Base-by-base conservation (phyloP, 352 stramenopile genomes). In the Phytophthora europaea region DNA sequence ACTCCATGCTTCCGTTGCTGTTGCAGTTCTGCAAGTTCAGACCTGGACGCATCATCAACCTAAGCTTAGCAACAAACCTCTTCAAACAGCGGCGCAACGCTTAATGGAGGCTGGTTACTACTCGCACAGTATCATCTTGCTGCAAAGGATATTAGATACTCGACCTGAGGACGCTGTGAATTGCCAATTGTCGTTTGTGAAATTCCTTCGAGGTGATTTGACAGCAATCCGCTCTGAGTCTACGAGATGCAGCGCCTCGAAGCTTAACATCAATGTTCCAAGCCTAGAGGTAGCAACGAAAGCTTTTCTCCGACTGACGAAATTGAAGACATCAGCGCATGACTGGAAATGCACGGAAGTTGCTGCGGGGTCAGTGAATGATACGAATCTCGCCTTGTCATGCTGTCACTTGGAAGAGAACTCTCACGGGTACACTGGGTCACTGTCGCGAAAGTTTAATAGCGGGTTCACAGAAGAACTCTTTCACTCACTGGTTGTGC, bases 401-500 rank as follows among this genome's bases (percentile, higher is more conserved):
- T 70, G 61, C 34, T 78, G 67, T 9, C 56, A 36, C 33, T 56
- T 59, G 20, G 20, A 20, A 22, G 45, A 57, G 61, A 4, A 62
- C 4, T 20, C 18, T 9, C 34, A 8, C 26, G 45, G 13, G 22
- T 10, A 0, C n/a, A 31, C 34, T 20, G 56, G 56, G 31, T 59
- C 28, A 48, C 9, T 18, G 45, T 67, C 10, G 16, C 60, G 54
- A 1, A 45, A 60, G 7, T 91, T 83, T 52, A 75, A 61, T n/a
- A 89, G 75, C 45, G 22, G 50, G 8, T 88, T 89, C 48, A 73
- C 80, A 13, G 65, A 82, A 45, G 81, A 90, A 54, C 55, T 90
- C 2, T 89, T 81, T 51, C 57, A 90, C 16, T 68, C 81, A 7
- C 50, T 86, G 5, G 84, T 80, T 22, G 67, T 85, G 34, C 88